Base-by-base conservation (phyloP, 2,329 filamentous ascomycete genomes). In the Aspergillus versicolor region DNA sequence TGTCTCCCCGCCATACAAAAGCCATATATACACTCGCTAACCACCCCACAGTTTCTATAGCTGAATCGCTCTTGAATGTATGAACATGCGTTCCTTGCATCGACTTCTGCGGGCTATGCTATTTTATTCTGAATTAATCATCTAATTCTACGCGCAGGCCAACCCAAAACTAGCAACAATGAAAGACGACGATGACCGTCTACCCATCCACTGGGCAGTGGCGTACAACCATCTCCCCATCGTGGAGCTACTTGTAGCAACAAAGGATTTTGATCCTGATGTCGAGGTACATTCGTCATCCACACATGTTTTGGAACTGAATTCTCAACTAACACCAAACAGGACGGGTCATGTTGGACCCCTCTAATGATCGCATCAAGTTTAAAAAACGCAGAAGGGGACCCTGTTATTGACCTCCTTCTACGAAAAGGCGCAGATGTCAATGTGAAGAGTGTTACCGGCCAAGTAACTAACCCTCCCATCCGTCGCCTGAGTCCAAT, bases 171-270 rank as follows among this genome's bases (percentile, higher is more conserved):
- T 95, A 40, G 87, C 90, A 24, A 81, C 78, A 57, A 85, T 87
- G 67, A 80, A 79, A 68, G 94, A 99, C 68, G 88, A 90, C 48
- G 94, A 99, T 73, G 91, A 91, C 15, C 90, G 94, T 44, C 84
- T 96, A 38, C 88, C 94, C 2, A 86, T 97, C 56, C 94, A 99
- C 80, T 99, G 94, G 94, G 93, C 94, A 0, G 85, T 87, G 2
- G 94, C 92, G 21, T 89, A 90, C 73, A 95, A 94, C 71, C 88
- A 86, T 64, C 76, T 88, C 6, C 83, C 87, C 22, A 91, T 97
- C 58, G 86, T 90, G 17, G 81, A 88, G 49, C 72, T 93, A 19
- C 80, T 97, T 4, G 82, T 89, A 2, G 82, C 89, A 55, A 80
- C 81, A 60, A 87, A 87, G 66, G 81, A 81, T 58, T 96, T 97